Percentiles rank a stretch among this genome's conserved stretches.
These are phyloP conservation scores for Globisporangium splendens DNA, from an alignment of 352 stramenopile species.

Conservation along the genomic window DNA sequence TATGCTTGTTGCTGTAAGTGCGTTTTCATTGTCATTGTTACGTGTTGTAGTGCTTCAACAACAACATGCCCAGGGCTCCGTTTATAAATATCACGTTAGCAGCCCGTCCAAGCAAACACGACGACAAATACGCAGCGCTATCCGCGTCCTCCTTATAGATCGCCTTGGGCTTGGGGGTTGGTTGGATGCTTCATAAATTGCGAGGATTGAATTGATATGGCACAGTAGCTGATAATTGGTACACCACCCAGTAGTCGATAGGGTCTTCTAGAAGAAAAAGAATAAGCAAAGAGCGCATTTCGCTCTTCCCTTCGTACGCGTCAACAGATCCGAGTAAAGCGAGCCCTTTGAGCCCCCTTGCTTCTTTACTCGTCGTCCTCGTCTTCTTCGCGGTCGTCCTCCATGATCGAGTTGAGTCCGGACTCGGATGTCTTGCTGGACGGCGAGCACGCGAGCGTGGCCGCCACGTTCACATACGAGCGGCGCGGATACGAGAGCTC, in stretches of 20 bases:
- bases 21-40: neutral
- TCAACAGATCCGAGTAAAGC: too few relatives aligned
- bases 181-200: neutral
- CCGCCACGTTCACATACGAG: constrained; percentile 56
- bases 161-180: neutral
- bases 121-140: too few relatives aligned
- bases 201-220: neutral
- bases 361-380: constrained; percentile 15
- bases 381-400: constrained; percentile 60
- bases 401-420: constrained; percentile 67
- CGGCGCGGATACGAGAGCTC: constrained; percentile 57
- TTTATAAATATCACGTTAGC: neutral
- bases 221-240: constrained; percentile 1
- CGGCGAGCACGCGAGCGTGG: constrained; percentile 58
- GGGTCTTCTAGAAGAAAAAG: neutral
- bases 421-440: constrained; percentile 44
- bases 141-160: too few relatives aligned
- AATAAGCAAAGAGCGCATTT: neutral
- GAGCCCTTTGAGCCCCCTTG: too few relatives aligned
- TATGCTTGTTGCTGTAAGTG: neutral
- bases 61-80: neutral
- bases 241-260: neutral
- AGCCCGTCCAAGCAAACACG: neutral
- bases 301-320: neutral
- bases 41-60: neutral